phyloP scores from a whole-genome alignment of 192 early-diverging fungal genomes.

The Thamnidium elegans region DNA sequence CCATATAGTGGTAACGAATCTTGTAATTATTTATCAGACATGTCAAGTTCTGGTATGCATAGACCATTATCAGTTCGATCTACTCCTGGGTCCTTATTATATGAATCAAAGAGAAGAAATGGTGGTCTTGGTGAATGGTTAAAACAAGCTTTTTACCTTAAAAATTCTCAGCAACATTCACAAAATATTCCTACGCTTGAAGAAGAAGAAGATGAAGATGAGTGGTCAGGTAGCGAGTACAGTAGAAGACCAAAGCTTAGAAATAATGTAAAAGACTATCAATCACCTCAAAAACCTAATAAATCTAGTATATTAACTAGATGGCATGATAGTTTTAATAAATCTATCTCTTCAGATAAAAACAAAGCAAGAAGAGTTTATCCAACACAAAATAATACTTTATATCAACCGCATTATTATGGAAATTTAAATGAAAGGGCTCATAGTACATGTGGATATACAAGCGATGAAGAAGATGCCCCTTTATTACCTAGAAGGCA shows the following conservation, averaged over 20 bases:
- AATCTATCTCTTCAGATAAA: no score
- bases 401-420: background rate
- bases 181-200: background rate
- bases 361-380: no score
- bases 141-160: no score
- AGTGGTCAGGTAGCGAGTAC: no score
- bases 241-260: no score
- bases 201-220: no score
- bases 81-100: background rate
- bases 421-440: no score
- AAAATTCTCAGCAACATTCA: background rate
- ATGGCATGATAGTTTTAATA: no score
- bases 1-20: slow-evolving; percentile 26
- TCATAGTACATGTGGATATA: slow-evolving; percentile 21
- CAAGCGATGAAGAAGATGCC: slow-evolving; percentile 33
- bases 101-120: background rate
- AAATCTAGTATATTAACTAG: no score
- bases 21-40: background rate
- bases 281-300: no score
- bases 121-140: background rate
- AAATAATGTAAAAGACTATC: no score
- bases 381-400: no score
- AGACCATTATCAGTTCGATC: slow-evolving; percentile 21
- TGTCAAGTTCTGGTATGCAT: background rate
- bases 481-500: slow-evolving; percentile 13